Conservation (phyloP, 2,329 filamentous ascomycete genomes). For the Parasarocladium wereldwijsianum region DNA sequence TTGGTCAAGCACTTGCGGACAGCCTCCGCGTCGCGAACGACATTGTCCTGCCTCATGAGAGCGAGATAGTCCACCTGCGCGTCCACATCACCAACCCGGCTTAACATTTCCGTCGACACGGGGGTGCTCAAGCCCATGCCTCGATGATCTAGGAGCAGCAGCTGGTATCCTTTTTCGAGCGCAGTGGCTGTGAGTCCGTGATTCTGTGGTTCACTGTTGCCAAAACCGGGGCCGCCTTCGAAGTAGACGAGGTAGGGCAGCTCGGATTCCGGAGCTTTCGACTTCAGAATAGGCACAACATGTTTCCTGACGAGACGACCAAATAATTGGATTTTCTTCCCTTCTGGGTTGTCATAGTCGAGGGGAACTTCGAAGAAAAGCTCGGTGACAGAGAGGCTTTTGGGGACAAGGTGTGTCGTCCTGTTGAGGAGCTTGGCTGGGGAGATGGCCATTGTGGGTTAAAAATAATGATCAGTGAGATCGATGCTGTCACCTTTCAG, state of each 20-base stretch:
- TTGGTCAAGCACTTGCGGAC: constrained; percentile 61
- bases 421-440: constrained; percentile 25
- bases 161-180: constrained; percentile 69
- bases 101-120: constrained; percentile 57
- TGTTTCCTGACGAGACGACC: constrained; percentile 57
- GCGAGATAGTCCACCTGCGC: constrained; percentile 71
- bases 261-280: constrained; percentile 11
- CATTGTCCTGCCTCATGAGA: constrained; percentile 76
- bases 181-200: constrained; percentile 55
- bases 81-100: constrained; percentile 39
- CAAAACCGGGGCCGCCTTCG: constrained; percentile 75
- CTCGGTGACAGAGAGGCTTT: constrained; percentile 63
- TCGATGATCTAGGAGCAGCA: constrained; percentile 79
- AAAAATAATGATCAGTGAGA: no score
- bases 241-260: constrained; percentile 51
- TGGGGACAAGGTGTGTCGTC: constrained; percentile 31
- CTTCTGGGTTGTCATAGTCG: constrained; percentile 51
- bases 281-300: constrained; percentile 42
- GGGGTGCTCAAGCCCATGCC: constrained; percentile 78
- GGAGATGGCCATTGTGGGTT: constrained; percentile 11
- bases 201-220: constrained; percentile 61
- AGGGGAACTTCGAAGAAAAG: constrained; percentile 78
- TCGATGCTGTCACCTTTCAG: no score
- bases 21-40: constrained; percentile 80
- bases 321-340: constrained; percentile 58